phyloP scores from a whole-genome alignment of 176 grass and related monocot species.

The Ampelocalamus luodianensis region DNA sequence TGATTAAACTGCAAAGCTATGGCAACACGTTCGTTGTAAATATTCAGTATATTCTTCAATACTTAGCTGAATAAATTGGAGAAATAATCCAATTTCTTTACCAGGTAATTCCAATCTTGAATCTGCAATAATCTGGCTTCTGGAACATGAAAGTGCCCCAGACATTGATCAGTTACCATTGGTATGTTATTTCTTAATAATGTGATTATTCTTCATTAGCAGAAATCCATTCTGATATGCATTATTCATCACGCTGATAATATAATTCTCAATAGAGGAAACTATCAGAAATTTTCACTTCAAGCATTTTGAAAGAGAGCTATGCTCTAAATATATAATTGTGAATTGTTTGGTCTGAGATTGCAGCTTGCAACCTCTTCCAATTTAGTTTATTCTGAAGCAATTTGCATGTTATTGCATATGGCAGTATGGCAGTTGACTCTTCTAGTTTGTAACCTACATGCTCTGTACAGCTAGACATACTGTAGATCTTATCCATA shows the following conservation, averaged over 20 bases:
- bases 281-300: conserved; percentile 6
- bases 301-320: background rate
- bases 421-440: background rate
- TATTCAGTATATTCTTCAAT: conserved; percentile 31
- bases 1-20: conserved; percentile 3
- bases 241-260: background rate
- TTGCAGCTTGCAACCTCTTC: conserved; percentile 9
- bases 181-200: conserved; percentile 57
- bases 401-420: conserved; percentile 20
- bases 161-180: conserved; percentile 78
- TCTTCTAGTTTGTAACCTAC: background rate
- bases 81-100: conserved; percentile 33
- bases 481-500: background rate
- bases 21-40: conserved; percentile 12
- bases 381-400: conserved; percentile 20
- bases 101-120: conserved; percentile 79
- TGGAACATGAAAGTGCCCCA: conserved; percentile 91
- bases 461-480: conserved; percentile 7
- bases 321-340: conserved; percentile 1
- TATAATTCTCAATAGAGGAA: conserved; percentile 5
- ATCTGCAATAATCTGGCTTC: conserved; percentile 75
- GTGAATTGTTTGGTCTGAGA: conserved; percentile 1
- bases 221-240: conserved; percentile 13
- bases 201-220: background rate
- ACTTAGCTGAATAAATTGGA: conserved; percentile 14